Conservation (phyloP, 257 asterid genomes). For the Solanum pinnatisectum region DNA sequence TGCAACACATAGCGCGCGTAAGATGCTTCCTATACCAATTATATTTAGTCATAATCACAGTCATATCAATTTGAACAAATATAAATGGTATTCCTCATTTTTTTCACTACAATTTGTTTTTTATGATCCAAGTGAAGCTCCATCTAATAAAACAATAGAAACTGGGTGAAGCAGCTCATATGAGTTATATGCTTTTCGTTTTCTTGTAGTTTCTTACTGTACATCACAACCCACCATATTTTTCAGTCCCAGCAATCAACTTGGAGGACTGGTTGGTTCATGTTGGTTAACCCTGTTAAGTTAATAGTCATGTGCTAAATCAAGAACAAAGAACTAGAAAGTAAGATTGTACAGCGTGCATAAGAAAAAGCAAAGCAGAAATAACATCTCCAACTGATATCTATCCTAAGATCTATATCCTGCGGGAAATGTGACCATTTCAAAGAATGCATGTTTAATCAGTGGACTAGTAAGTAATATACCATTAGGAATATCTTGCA, state of each 20-base stretch:
- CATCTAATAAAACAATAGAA: neutral
- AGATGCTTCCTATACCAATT: neutral
- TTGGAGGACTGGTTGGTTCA: neutral
- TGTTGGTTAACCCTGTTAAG: neutral
- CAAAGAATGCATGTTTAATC: neutral
- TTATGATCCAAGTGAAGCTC: neutral
- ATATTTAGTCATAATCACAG: neutral
- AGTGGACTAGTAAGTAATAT: neutral
- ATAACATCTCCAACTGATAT: neutral
- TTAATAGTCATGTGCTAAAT: neutral
- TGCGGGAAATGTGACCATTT: neutral
- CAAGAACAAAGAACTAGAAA: neutral
- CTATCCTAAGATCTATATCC: neutral
- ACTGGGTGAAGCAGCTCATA: neutral
- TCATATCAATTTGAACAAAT: neutral
- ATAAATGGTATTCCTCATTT: neutral
- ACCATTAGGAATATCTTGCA: slow-evolving; percentile 95
- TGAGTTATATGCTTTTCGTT: neutral
- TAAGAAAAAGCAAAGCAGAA: neutral
- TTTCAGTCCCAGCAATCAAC: neutral
- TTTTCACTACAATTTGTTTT: neutral
- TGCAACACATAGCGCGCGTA: neutral
- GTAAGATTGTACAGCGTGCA: neutral
- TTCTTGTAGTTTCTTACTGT: neutral
- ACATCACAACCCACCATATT: neutral